Conservation (phyloP, 768 basidiomycete species). For the Neoboletus subvelutipes region DNA sequence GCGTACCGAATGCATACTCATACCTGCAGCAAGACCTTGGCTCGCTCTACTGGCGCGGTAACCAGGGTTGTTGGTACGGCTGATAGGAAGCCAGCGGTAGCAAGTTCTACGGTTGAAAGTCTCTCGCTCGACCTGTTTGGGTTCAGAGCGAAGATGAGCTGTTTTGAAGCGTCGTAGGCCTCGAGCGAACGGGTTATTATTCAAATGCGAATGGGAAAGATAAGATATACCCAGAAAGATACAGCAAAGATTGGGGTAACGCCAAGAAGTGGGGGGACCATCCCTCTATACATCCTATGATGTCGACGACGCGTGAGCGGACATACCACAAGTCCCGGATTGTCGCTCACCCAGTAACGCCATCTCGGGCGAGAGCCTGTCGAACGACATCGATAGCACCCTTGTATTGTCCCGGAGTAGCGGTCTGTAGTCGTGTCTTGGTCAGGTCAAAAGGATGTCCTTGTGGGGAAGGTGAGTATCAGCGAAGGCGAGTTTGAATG, state of each 20-base stretch:
- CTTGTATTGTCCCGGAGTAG: constrained; percentile 81
- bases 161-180: constrained; percentile 94
- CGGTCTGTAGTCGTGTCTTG: constrained; percentile 95
- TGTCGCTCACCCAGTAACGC: constrained; percentile 71
- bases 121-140: constrained; percentile 66
- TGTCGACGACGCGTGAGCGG: constrained; percentile 1
- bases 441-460: constrained; percentile 98
- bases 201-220: background rate
- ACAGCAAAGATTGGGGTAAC: constrained; percentile 98
- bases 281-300: constrained; percentile 81
- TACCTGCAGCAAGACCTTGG: constrained; percentile 93
- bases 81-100: constrained; percentile 90
- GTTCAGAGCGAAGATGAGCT: constrained; percentile 73
- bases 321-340: background rate
- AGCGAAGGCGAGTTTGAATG: background rate
- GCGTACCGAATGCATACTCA: constrained; percentile 9
- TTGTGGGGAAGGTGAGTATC: constrained; percentile 30
- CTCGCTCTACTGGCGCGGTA: constrained; percentile 95
- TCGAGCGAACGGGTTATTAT: constrained; percentile 31
- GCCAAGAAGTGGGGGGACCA: constrained; percentile 89
- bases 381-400: constrained; percentile 93
- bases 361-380: constrained; percentile 89
- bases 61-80: constrained; percentile 90
- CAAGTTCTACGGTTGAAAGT: constrained; percentile 78
- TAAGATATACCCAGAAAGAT: constrained; percentile 82